Conservation (phyloP, 805 yeast species). For the Zygoascus biomembranicola region DNA sequence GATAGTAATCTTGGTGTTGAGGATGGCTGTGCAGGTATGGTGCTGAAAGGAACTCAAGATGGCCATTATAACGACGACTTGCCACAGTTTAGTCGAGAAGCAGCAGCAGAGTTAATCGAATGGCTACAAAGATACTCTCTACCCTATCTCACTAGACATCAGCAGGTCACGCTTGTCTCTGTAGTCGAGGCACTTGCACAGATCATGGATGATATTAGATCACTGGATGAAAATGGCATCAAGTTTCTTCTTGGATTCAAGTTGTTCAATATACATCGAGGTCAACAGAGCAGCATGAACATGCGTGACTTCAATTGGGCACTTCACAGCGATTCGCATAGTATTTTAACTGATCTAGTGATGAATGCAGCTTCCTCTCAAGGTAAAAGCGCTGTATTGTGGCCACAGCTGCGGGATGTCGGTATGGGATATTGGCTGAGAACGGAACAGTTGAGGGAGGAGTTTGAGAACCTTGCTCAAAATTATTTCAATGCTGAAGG, state of each 20-base stretch:
- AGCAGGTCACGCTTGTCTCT: slow-evolving; percentile 72
- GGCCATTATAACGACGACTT: not conserved
- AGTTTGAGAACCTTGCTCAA: slow-evolving; percentile 63
- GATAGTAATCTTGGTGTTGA: slow-evolving; percentile 22
- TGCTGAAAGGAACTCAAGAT: not conserved
- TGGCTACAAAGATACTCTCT: slow-evolving; percentile 56
- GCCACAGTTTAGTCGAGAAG: slow-evolving; percentile 5
- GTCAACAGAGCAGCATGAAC: slow-evolving; percentile 44
- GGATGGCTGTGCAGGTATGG: slow-evolving; percentile 20
- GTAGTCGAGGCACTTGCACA: slow-evolving; percentile 57
- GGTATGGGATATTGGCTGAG: slow-evolving; percentile 70
- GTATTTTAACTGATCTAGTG: slow-evolving; percentile 47
- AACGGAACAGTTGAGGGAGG: slow-evolving; percentile 36
- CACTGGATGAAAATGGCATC: slow-evolving; percentile 57
- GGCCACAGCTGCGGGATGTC: slow-evolving; percentile 51
- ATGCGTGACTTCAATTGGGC: slow-evolving; percentile 90
- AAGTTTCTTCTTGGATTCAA: slow-evolving; percentile 65
- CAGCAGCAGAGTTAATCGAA: slow-evolving; percentile 40
- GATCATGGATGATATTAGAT: slow-evolving; percentile 36
- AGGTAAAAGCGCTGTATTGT: slow-evolving; percentile 28
- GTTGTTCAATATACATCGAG: slow-evolving; percentile 48
- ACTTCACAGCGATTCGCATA: slow-evolving; percentile 70
- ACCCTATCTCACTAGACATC: slow-evolving; percentile 83
- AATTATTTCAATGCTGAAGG: slow-evolving; percentile 55
- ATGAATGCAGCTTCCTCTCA: slow-evolving; percentile 30